Percentiles rank a stretch among this genome's conserved stretches.
Evolutionary conservation across 345 rosid genomes (phyloP).

Genomic region (Microcos paniculata): DNA sequence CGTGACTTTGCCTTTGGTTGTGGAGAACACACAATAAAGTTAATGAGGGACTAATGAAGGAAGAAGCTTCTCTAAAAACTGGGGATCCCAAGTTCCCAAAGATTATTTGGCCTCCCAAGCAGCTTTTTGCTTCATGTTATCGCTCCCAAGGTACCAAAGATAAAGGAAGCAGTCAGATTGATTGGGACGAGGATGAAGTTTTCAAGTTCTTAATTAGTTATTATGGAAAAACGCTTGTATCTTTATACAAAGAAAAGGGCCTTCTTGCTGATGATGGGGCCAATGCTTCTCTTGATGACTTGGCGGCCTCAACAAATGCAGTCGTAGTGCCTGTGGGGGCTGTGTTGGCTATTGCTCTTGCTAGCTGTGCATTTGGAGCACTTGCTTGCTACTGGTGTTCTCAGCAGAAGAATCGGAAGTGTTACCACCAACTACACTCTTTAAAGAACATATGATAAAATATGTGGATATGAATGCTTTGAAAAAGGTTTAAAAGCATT

Average conservation of each 20-base stretch:
- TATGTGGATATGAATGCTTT: constrained; percentile 39
- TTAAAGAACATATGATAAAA: constrained; percentile 71
- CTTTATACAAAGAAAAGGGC: constrained; percentile 61
- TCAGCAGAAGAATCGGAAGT: constrained; percentile 94
- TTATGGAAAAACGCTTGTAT: constrained; percentile 67
- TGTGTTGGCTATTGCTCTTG: constrained; percentile 92
- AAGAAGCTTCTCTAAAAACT: constrained; percentile 73
- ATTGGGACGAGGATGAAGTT: constrained; percentile 80
- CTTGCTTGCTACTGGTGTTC: constrained; percentile 98
- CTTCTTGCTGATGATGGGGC: constrained; percentile 32
- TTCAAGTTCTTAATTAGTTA: constrained; percentile 65
- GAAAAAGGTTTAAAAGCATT: constrained; percentile 32
- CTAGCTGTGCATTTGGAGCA: constrained; percentile 96
- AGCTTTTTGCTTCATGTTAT: constrained; percentile 79
- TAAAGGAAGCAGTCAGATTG: constrained; percentile 27
- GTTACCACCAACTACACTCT: constrained; percentile 79
- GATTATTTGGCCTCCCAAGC: constrained; percentile 88
- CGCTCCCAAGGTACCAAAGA: constrained; percentile 37
- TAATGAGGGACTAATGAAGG: constrained; percentile 73
- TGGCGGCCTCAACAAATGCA: constrained; percentile 61
- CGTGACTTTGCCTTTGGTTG: constrained; percentile 87
- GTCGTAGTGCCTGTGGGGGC: constrained; percentile 92
- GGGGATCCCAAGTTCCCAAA: constrained; percentile 92
- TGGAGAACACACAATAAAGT: constrained; percentile 93
- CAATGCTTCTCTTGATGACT: constrained; percentile 49